Conservation (phyloP, 2,329 filamentous ascomycete species). For the Delphinella strobiligena region DNA sequence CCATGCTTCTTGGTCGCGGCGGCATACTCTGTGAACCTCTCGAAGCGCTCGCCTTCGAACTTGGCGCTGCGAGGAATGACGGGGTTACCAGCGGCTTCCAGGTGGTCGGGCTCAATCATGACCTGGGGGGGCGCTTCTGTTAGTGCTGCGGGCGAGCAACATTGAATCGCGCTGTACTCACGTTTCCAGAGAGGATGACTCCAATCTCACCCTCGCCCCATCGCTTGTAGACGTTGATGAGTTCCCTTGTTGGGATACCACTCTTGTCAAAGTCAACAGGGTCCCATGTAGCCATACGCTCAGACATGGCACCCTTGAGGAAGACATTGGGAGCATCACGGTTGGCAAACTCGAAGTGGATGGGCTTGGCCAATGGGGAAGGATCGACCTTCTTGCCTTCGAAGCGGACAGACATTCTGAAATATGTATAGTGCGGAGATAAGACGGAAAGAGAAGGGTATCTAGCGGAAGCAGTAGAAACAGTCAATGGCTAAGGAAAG, state of each 20-base stretch:
- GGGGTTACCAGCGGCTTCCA: constrained; percentile 44
- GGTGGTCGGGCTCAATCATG: constrained; percentile 49
- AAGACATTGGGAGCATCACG: constrained; percentile 52
- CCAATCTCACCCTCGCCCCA: constrained; percentile 50
- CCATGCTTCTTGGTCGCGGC: constrained; percentile 43
- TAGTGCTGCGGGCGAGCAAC: too few species aligned
- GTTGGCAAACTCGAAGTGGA: constrained; percentile 36
- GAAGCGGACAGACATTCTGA: constrained; percentile 19
- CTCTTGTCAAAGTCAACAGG: constrained; percentile 39
- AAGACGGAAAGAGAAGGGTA: neutral
- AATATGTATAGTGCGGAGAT: neutral
- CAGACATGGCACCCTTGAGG: constrained; percentile 56
- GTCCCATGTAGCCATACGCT: constrained; percentile 50
- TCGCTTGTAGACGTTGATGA: constrained; percentile 46
- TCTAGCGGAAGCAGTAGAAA: neutral
- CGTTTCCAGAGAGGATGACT: constrained; percentile 49
- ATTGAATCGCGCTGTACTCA: too few species aligned
- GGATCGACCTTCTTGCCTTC: constrained; percentile 28
- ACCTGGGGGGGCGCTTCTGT: too few species aligned
- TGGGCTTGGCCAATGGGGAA: constrained; percentile 29
- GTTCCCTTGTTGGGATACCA: constrained; percentile 40
- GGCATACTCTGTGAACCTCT: constrained; percentile 46
- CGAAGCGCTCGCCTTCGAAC: constrained; percentile 46
- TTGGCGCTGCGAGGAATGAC: constrained; percentile 44
- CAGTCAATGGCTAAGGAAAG: neutral